Evolutionary conservation across 163 green algal species (phyloP).

Genomic region (Chlamydomonas reinhardtii): DNA sequence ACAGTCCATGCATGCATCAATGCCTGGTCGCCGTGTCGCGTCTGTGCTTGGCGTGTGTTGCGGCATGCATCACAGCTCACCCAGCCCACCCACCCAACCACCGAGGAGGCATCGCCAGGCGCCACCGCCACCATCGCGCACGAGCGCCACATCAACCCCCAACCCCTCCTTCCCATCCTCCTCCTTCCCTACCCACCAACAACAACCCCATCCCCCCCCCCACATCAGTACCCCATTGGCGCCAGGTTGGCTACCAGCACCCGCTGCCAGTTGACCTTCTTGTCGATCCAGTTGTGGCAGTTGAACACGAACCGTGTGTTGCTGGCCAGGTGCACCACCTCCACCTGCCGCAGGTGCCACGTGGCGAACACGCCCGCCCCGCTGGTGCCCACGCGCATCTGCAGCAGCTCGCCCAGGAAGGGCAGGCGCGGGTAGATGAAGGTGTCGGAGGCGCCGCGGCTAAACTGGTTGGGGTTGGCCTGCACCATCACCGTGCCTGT

Average conservation of each 20-base stretch:
- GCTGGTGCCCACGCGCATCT: constrained; percentile 71
- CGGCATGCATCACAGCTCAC: no score
- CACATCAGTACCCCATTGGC: not conserved
- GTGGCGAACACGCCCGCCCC: constrained; percentile 70
- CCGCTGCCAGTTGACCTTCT: constrained; percentile 62
- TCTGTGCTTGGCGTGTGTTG: no score
- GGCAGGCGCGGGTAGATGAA: constrained; percentile 70
- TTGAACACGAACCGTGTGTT: constrained; percentile 61
- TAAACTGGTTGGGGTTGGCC: constrained; percentile 36
- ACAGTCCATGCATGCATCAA: no score
- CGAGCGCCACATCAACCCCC: no score
- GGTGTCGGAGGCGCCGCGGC: constrained; percentile 33
- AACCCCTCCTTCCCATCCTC: not conserved
- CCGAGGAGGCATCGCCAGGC: no score
- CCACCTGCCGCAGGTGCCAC: constrained; percentile 75
- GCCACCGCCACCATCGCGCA: no score
- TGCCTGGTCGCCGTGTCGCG: no score
- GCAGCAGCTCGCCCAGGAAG: constrained; percentile 68
- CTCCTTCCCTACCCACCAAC: not conserved
- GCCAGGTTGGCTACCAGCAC: constrained; percentile 46
- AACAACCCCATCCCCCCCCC: not conserved
- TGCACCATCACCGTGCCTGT: constrained; percentile 53
- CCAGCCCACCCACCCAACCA: no score
- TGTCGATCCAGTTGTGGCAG: constrained; percentile 76
- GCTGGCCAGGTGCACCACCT: constrained; percentile 71